Percentiles rank a stretch among this genome's conserved stretches.
Evolutionary conservation across 441 rosid species (phyloP).

Genomic region (Viola pubescens): DNA sequence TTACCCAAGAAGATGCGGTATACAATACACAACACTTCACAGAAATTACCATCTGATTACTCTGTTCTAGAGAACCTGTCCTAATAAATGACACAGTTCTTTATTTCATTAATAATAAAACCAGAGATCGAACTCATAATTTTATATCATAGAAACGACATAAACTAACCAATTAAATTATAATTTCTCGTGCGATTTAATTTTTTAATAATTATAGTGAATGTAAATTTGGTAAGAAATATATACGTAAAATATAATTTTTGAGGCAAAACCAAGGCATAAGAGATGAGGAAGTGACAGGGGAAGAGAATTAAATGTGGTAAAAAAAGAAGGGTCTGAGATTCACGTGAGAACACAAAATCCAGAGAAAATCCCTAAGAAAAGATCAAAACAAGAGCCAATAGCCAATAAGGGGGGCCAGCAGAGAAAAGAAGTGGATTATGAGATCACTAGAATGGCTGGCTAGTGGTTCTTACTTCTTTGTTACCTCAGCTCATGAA

Average conservation of each 20-base stretch:
- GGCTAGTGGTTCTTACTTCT: background rate
- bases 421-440: constrained; percentile 5
- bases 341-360: constrained; percentile 33
- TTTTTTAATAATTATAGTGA: background rate
- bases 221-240: background rate
- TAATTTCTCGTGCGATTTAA: too few species aligned
- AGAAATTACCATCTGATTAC: too few species aligned
- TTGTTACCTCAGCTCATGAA: background rate
- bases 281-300: background rate
- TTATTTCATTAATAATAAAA: too few species aligned
- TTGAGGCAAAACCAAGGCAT: background rate
- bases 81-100: too few species aligned
- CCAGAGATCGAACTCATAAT: too few species aligned
- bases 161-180: too few species aligned
- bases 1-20: too few species aligned
- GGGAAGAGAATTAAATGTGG: constrained; percentile 14
- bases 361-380: constrained; percentile 26
- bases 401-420: constrained; percentile 13
- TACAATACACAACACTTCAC: too few species aligned
- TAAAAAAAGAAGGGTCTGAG: constrained; percentile 3
- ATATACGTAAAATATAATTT: background rate
- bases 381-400: constrained; percentile 20
- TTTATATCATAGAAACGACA: too few species aligned
- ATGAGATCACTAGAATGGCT: constrained; percentile 13
- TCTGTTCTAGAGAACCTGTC: too few species aligned